Evolutionary conservation across 2,329 filamentous ascomycete species (phyloP).

Genomic region (Zelopaecilomyces penicillatus): DNA sequence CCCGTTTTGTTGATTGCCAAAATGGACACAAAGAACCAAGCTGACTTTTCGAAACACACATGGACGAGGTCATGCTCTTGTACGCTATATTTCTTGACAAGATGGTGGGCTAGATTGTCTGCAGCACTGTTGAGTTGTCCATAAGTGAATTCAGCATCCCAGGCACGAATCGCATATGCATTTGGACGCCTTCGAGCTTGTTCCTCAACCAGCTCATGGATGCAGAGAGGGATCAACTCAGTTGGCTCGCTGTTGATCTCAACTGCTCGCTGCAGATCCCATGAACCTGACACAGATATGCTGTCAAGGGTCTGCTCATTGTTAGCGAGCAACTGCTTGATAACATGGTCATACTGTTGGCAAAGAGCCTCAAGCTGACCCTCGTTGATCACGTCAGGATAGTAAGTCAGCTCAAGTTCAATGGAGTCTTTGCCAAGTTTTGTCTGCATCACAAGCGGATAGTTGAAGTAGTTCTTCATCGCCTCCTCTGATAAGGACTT

Average conservation of each 20-base stretch:
- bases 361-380: conserved; percentile 6
- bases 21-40: conserved; percentile 13
- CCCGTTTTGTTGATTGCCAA: conserved; percentile 13
- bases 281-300: conserved; percentile 1
- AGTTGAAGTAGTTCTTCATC: conserved; percentile 12
- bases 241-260: conserved; percentile 3
- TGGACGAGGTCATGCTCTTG: conserved; percentile 11
- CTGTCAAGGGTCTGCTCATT: conserved; percentile 1
- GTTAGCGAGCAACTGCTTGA: conserved; percentile 7
- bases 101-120: conserved; percentile 6
- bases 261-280: conserved; percentile 3
- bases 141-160: conserved; percentile 10
- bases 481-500: conserved; percentile 7
- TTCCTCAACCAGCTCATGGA: conserved; percentile 8
- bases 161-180: conserved; percentile 7
- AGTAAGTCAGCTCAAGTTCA: conserved; percentile 8
- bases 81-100: conserved; percentile 4
- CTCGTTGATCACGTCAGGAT: conserved; percentile 5
- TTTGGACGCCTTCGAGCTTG: conserved; percentile 2
- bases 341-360: conserved; percentile 10
- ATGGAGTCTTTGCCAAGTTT: conserved; percentile 5
- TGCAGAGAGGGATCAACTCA: conserved; percentile 5
- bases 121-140: conserved; percentile 2
- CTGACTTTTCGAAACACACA: conserved; percentile 22
- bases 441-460: conserved; percentile 10